Evolutionary conservation across 1,139 yeast species (phyloP).

Genomic region (Yamadazyma triangularis): DNA sequence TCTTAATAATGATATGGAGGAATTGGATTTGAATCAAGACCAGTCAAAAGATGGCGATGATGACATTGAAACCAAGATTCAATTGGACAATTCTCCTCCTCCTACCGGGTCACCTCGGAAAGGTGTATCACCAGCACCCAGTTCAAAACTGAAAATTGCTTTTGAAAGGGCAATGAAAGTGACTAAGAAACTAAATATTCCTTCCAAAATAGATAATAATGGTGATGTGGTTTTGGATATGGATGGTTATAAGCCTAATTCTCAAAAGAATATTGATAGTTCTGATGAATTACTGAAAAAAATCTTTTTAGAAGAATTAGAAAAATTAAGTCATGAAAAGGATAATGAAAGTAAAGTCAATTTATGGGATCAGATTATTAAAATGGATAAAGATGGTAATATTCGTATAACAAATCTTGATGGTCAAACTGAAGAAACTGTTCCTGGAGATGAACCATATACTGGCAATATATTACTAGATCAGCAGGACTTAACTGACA

Average conservation of each 20-base stretch:
- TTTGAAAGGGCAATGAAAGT: conserved; percentile 65
- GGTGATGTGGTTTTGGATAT: conserved; percentile 91
- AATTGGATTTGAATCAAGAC: conserved; percentile 26
- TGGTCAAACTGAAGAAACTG: conserved; percentile 8
- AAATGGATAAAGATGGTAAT: conserved; percentile 23
- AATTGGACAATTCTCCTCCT: conserved; percentile 18
- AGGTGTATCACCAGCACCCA: conserved; percentile 18
- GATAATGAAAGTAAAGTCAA: conserved; percentile 14
- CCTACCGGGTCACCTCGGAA: conserved; percentile 8
- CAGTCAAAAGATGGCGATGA: conserved; percentile 5
- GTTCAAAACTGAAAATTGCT: conserved; percentile 36
- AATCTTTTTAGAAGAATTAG: conserved; percentile 56
- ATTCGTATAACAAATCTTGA: conserved; percentile 12
- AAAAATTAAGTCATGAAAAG: conserved; percentile 17
- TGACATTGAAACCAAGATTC: conserved; percentile 26
- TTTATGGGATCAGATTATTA: conserved; percentile 20
- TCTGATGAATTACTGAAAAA: conserved; percentile 70
- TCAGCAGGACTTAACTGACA: conserved; percentile 12
- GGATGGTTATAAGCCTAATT: conserved; percentile 93
- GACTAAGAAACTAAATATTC: conserved; percentile 74
- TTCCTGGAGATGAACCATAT: conserved; percentile 9
- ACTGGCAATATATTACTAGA: conserved; percentile 9
- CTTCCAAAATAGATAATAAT: conserved; percentile 81
- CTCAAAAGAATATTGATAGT: conserved; percentile 60
- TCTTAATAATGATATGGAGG: conserved; percentile 19